Evolutionary conservation across 108 stramenopile genomes (phyloP).

Genomic region (Cyclotella sp.): DNA sequence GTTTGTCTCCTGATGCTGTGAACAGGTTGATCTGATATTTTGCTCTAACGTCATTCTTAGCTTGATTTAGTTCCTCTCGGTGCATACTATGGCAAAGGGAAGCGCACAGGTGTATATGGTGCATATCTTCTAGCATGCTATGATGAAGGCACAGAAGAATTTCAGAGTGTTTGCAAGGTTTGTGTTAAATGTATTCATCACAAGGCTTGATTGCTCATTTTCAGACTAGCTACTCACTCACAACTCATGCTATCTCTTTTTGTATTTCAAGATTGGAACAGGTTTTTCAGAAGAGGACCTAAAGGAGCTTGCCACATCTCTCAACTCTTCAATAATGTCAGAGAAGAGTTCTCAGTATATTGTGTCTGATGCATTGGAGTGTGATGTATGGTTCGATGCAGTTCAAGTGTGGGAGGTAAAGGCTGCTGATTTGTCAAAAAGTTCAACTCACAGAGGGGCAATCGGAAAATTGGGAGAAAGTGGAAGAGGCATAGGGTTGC

Average conservation of each 20-base stretch:
- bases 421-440: constrained; percentile 96
- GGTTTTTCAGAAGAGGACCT: constrained; percentile 98
- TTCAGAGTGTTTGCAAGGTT: constrained; percentile 96
- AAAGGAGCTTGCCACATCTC: constrained; percentile 73
- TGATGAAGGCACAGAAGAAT: constrained; percentile 95
- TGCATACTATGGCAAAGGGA: constrained; percentile 96
- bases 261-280: constrained; percentile 89
- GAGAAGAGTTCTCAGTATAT: constrained; percentile 83
- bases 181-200: background rate
- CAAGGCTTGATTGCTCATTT: background rate
- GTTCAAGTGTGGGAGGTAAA: constrained; percentile 99
- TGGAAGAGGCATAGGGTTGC: constrained; percentile 95
- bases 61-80: constrained; percentile 97
- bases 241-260: background rate
- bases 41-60: background rate
- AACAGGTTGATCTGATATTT: background rate
- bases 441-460: constrained; percentile 90
- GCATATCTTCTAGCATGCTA: constrained; percentile 99
- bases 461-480: constrained; percentile 82
- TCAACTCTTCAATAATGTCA: constrained; percentile 75
- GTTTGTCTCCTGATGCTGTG: background rate
- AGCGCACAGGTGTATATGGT: constrained; percentile 95
- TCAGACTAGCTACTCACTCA: background rate
- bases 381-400: constrained; percentile 98
- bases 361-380: constrained; percentile 82